Evolutionary conservation across 805 yeast genomes (phyloP), one percentile per base, ranked within the genome.

Genomic region (Starmerella davenportii): DNA sequence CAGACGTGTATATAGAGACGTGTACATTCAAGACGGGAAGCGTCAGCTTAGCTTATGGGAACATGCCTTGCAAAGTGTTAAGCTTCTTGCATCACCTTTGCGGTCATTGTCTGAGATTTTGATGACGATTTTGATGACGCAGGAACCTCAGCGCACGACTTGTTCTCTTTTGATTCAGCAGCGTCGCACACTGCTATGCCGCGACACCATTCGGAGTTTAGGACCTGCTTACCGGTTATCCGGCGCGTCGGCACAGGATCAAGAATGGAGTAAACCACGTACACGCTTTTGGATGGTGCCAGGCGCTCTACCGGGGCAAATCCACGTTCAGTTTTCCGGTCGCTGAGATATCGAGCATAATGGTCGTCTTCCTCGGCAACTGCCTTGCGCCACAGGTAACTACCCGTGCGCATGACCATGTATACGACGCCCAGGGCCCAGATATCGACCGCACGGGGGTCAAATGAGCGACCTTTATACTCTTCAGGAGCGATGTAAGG

Each of bases 401-500:
- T 65, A 3, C 96, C 98, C 0, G 95, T 80, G 50, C 95, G 55
- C 85, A 76, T 76, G 9, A 75, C 76, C 63, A 76, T 63, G 56
- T 76, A 77, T 21, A 77, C 68, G 2, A 85, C 69, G 29, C 94
- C 95, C 35, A 76, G 58, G 2, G 94, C 79, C 95, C 95, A 85
- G 40, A 79, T 71, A 55, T 85, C 95, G 34, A 79, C 85, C 21
- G 73, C 64, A 38, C 84, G 60, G 9, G 93, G 81, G 47, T 81
- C 93, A 51, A 78, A 79, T 34, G 62, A 65, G 34, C 66, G 64
- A 4, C 60, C 56, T 16, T 54, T 52, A 52, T 70, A 79, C 56
- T 85, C 94, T 53, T 84, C 95, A 1, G 95, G 95, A 0, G 95
- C 80, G 55, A 82, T 81, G 58, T 81, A 85, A 1, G 95, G 90